phyloP scores from a whole-genome alignment of 1,284 basidiomycete genomes.

The Ceratobasidium theobromae region DNA sequence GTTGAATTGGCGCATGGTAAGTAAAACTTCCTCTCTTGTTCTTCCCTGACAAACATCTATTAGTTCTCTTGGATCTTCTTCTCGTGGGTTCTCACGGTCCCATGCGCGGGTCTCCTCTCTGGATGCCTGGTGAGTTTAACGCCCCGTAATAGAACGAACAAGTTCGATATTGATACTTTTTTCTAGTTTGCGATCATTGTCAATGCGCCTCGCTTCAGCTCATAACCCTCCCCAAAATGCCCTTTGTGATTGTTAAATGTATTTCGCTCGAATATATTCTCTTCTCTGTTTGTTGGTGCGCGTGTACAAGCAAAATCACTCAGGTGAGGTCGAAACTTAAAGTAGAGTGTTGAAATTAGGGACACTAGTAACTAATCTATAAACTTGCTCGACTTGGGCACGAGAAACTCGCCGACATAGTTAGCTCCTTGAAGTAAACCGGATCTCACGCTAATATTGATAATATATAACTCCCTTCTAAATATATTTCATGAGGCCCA shows the following conservation, averaged over 20 bases:
- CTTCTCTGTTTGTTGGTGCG: neutral
- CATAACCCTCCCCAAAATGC: neutral
- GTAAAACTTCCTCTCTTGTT: conserved; percentile 38
- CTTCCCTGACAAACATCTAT: conserved; percentile 34
- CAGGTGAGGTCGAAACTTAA: no score
- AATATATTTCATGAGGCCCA: no score
- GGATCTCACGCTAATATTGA: no score
- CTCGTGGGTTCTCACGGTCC: conserved; percentile 46
- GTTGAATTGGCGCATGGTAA: conserved; percentile 43
- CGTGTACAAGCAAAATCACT: no score
- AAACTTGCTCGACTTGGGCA: no score
- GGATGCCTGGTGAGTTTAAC: conserved; percentile 41
- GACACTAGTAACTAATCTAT: no score
- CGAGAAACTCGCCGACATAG: no score
- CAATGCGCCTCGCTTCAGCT: conserved; percentile 45
- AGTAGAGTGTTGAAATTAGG: no score
- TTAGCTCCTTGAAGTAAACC: no score
- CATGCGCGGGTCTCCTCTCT: conserved; percentile 44
- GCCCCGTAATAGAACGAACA: neutral
- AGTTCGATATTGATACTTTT: neutral
- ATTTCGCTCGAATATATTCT: neutral
- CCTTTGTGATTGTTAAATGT: neutral
- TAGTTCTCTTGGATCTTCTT: conserved; percentile 31
- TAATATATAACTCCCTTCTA: no score
- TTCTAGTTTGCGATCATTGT: conserved; percentile 44